These are phyloP conservation scores for Metarhizium humberi DNA, from an alignment of 2,329 filamentous ascomycete genomes.

Conservation along the genomic window DNA sequence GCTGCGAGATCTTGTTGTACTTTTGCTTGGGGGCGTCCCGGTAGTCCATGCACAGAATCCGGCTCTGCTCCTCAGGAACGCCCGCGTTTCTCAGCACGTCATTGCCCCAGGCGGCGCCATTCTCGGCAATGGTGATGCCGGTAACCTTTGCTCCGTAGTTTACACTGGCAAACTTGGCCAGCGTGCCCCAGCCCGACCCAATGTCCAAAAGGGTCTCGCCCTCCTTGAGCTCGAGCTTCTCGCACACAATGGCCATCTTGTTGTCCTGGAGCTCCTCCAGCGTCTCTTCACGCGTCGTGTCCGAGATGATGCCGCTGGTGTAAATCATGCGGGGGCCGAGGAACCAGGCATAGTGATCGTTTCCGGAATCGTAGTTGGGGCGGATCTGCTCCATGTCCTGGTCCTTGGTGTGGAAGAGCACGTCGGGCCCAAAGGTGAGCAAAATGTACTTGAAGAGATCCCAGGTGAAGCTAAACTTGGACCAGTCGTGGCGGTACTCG, in stretches of 20 bases:
- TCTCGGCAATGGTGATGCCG: constrained; percentile 82
- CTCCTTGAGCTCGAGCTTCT: constrained; percentile 76
- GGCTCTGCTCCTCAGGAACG: constrained; percentile 73
- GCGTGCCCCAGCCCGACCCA: constrained; percentile 90
- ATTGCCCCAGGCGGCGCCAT: constrained; percentile 94
- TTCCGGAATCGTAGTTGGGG: constrained; percentile 88
- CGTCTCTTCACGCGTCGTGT: constrained; percentile 61
- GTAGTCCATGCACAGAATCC: constrained; percentile 89
- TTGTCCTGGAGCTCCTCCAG: constrained; percentile 92
- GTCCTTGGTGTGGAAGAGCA: constrained; percentile 74
- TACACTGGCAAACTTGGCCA: constrained; percentile 78
- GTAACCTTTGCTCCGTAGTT: constrained; percentile 79
- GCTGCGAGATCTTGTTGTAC: constrained; percentile 90
- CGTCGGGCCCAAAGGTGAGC: constrained; percentile 72
- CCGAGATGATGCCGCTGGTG: constrained; percentile 72
- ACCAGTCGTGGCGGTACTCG: constrained; percentile 91
- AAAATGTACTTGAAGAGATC: constrained; percentile 77
- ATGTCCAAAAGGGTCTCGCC: constrained; percentile 70
- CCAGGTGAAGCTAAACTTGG: constrained; percentile 78
- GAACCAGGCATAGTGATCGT: constrained; percentile 97
- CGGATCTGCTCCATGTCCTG: constrained; percentile 92
- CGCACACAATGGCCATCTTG: constrained; percentile 85
- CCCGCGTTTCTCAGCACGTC: constrained; percentile 68
- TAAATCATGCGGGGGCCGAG: constrained; percentile 96
- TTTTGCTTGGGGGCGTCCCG: constrained; percentile 71